Evolutionary conservation across 768 basidiomycete species (phyloP).

Genomic region (Rhizopogon sp.): DNA sequence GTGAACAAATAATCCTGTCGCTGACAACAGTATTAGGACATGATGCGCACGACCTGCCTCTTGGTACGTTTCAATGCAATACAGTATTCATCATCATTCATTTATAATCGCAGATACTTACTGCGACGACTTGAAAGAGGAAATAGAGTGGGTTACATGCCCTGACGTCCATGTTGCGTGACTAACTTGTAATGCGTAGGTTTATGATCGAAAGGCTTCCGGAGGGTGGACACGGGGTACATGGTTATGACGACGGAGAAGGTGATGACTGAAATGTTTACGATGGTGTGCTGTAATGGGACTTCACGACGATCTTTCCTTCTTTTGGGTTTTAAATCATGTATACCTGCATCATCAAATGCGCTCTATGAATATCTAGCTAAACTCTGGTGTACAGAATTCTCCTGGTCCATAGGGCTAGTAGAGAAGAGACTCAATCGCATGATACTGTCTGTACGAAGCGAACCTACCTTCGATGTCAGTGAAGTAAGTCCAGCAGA

Average conservation of each 20-base stretch:
- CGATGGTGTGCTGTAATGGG: not conserved
- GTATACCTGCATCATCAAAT: not conserved
- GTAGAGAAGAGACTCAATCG: slow-evolving; percentile 2
- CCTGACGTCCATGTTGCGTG: not conserved
- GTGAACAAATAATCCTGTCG: not conserved
- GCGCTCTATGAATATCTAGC: slow-evolving; percentile 36
- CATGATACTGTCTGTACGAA: slow-evolving; percentile 5
- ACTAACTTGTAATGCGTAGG: slow-evolving; percentile 29
- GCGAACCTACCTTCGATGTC: slow-evolving; percentile 55
- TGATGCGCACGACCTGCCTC: slow-evolving; percentile 66
- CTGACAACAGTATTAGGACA: slow-evolving; percentile 34
- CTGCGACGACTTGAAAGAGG: slow-evolving; percentile 82
- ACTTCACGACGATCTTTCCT: not conserved
- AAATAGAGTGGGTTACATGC: slow-evolving; percentile 57
- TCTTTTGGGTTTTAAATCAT: not conserved
- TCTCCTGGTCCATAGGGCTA: slow-evolving; percentile 95
- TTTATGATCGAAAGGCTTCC: slow-evolving; percentile 67
- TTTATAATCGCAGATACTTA: slow-evolving; percentile 55
- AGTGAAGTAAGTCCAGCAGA: slow-evolving; percentile 85
- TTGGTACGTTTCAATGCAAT: slow-evolving; percentile 43
- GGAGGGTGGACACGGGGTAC: slow-evolving; percentile 67
- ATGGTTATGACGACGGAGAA: slow-evolving; percentile 76
- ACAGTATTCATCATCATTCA: not conserved
- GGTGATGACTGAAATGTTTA: slow-evolving; percentile 61
- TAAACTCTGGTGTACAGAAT: slow-evolving; percentile 81